Base-by-base conservation (phyloP, 768 basidiomycete genomes). In the Leccinellum rugosiceps region DNA sequence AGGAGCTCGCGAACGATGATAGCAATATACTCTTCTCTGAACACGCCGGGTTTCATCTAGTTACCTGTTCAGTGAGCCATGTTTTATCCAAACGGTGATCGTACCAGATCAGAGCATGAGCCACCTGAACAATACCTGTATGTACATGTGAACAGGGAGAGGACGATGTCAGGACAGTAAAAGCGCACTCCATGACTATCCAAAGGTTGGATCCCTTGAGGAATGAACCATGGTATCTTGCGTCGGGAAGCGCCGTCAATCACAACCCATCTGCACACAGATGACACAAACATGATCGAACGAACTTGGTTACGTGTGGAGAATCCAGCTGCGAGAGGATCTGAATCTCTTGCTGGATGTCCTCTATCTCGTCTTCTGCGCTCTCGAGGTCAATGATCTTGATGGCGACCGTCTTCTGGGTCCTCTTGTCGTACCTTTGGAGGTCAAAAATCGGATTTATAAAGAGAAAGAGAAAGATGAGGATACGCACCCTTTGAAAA, bases 371-470 rank as follows among this genome's bases (percentile, higher is more conserved):
- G 70, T 99, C 97, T 74, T 98, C 97, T 52, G 97, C 97, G 69
- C 92, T 94, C 75, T 99, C 97, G 31, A 99, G 84, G 78, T 98
- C 95, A 72, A 99, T 98, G 65, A 98, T 96, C 86, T 95, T 99
- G 80, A 99, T 98, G 46, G 97, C 97, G 25, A 99, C 97, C 1
- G 96, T 94, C 78, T 89, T 90, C 73, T 94, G 92, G 25, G 95
- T 97, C 58, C 93, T 83, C 71, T 93, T 93, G 76, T 98, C 95
- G 68, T 92, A 98, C 56, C 95, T 97, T n/a, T n/a, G 64, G 6
- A 21, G 25, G 50, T 19, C 28, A 31, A 26, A 15, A 13, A 35
- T 25, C 30, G 9, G 50, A 60, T 35, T 19, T 46, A 3, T 23
- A 38, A 52, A 59, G 61, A 50, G 57, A 57, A 51, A 35, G 28